These are phyloP conservation scores for Cryptosporidium felis DNA, from an alignment of 169 alveolate species.

Conservation along the genomic window DNA sequence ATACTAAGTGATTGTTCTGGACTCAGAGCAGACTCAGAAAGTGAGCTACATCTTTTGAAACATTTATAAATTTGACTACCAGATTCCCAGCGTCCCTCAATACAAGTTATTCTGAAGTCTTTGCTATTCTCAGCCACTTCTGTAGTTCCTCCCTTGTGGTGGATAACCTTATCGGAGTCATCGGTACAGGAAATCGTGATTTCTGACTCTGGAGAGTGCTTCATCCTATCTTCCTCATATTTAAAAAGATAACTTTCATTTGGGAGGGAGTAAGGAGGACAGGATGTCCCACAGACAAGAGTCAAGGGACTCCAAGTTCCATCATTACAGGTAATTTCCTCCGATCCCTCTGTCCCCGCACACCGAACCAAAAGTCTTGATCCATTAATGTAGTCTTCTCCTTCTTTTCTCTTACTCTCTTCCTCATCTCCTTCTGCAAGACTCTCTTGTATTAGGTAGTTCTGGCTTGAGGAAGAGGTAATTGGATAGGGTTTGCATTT, in stretches of 20 bases:
- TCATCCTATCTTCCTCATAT: not conserved
- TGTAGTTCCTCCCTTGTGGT: not conserved
- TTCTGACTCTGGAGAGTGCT: conserved; percentile 58
- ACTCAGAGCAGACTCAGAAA: not conserved
- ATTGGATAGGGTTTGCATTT: conserved; percentile 51
- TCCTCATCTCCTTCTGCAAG: conserved; percentile 5
- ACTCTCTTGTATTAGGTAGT: conserved; percentile 14
- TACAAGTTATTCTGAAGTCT: conserved; percentile 6
- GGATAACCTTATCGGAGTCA: conserved; percentile 24
- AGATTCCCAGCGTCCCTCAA: conserved; percentile 51
- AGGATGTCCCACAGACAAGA: conserved; percentile 74
- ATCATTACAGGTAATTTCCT: conserved; percentile 70
- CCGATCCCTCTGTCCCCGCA: conserved; percentile 39
- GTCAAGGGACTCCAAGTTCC: conserved; percentile 75
- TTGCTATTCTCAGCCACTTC: not conserved
- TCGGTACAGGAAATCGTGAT: conserved; percentile 18
- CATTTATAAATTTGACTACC: conserved; percentile 8
- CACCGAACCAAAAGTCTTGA: conserved; percentile 1
- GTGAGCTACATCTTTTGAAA: conserved; percentile 22
- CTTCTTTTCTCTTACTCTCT: not conserved
- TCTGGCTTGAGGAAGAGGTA: conserved; percentile 11
- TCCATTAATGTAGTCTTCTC: not conserved
- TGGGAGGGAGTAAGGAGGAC: conserved; percentile 72
- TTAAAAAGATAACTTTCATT: conserved; percentile 17
- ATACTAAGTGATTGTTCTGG: not conserved